phyloP scores from a whole-genome alignment of 2,329 filamentous ascomycete species.

The Aureobasidium sp. region DNA sequence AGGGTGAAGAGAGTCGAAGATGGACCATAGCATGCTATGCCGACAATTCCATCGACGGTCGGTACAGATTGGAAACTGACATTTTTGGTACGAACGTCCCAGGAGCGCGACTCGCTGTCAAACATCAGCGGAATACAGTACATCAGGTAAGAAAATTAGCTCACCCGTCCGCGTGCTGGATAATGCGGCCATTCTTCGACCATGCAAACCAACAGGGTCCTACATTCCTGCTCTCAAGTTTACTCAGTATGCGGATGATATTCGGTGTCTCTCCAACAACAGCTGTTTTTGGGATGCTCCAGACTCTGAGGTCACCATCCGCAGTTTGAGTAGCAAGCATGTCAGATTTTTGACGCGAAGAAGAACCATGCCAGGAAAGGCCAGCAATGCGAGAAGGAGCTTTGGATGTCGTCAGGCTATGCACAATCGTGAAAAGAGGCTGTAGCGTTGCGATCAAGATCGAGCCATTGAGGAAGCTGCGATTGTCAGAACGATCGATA shows the following conservation, averaged over 20 bases:
- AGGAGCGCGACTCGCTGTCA: slow-evolving; percentile 72
- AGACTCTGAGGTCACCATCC: slow-evolving; percentile 88
- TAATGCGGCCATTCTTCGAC: slow-evolving; percentile 95
- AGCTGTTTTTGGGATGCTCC: slow-evolving; percentile 85
- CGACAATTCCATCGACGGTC: slow-evolving; percentile 72
- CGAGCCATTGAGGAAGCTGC: slow-evolving; percentile 88
- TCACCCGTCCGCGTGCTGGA: slow-evolving; percentile 87
- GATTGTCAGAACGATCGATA: slow-evolving; percentile 7
- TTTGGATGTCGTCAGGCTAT: slow-evolving; percentile 79
- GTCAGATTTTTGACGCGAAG: slow-evolving; percentile 90
- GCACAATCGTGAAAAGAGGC: slow-evolving; percentile 86
- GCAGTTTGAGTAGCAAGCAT: slow-evolving; percentile 92
- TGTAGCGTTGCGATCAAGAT: slow-evolving; percentile 83
- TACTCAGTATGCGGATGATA: slow-evolving; percentile 79
- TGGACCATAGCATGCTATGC: slow-evolving; percentile 80
- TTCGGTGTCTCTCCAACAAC: slow-evolving; percentile 65
- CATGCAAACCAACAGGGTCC: slow-evolving; percentile 95
- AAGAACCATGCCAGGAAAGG: slow-evolving; percentile 92
- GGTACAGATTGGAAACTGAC: slow-evolving; percentile 86
- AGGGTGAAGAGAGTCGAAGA: slow-evolving; percentile 89
- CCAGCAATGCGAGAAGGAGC: slow-evolving; percentile 81
- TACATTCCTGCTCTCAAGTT: slow-evolving; percentile 63
- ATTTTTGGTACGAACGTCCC: slow-evolving; percentile 97
- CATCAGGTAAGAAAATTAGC: slow-evolving; percentile 28
- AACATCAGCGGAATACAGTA: not conserved